These are phyloP conservation scores for Ilex aquifolium DNA, from an alignment of 257 asterid genomes.

Conservation along the genomic window DNA sequence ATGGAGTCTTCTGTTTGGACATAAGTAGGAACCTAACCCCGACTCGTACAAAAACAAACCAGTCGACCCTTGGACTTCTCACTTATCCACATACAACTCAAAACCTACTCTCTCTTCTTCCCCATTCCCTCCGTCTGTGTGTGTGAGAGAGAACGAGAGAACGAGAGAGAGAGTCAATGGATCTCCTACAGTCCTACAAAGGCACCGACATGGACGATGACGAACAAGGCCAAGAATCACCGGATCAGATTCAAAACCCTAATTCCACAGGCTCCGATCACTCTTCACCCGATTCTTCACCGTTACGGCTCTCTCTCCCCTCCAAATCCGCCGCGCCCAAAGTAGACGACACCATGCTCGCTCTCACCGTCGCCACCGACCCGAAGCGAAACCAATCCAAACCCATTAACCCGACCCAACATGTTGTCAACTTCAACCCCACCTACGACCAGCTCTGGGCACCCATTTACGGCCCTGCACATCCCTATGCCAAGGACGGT, in stretches of 20 bases:
- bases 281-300: constrained; percentile 71
- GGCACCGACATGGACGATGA: neutral
- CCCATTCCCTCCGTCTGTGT: neutral
- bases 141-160: neutral
- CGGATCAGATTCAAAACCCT: constrained; percentile 5
- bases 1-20: too few species aligned
- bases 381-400: constrained; percentile 37
- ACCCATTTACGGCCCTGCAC: constrained; percentile 87
- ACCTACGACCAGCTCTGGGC: constrained; percentile 97
- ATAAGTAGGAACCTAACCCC: too few species aligned
- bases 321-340: constrained; percentile 86
- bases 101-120: neutral
- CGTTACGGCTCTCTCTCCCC: constrained; percentile 56
- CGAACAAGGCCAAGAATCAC: neutral
- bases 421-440: constrained; percentile 81
- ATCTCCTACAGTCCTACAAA: constrained; percentile 24
- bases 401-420: constrained; percentile 90
- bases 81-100: neutral
- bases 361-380: constrained; percentile 43
- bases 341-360: constrained; percentile 87
- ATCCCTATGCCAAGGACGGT: constrained; percentile 95
- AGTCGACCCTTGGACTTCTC: neutral
- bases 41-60: too few species aligned
- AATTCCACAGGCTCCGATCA: constrained; percentile 9
- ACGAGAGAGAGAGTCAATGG: constrained; percentile 12